Evolutionary conservation across 2,329 filamentous ascomycete genomes (phyloP).

Genomic region (Penicillium sp.): DNA sequence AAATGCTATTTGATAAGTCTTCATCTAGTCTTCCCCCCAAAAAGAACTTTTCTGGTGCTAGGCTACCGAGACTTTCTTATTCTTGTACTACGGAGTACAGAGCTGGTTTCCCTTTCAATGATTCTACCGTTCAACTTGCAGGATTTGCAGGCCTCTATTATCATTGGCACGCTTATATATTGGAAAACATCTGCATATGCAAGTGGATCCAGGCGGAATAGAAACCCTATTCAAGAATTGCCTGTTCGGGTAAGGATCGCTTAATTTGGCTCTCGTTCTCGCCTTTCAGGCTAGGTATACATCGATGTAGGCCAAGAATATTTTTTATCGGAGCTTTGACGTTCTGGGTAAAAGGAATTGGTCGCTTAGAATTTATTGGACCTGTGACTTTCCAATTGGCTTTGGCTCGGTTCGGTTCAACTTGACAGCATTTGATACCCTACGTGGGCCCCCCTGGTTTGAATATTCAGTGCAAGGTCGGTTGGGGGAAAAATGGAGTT

Average conservation of each 20-base stretch:
- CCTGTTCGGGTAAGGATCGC: constrained; percentile 22
- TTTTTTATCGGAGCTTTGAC: neutral
- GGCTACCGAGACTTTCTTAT: neutral
- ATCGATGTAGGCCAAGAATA: neutral
- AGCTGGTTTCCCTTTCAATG: neutral
- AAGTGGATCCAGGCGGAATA: constrained; percentile 16
- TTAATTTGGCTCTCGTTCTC: constrained; percentile 19
- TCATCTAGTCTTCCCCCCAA: neutral
- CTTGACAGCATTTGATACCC: neutral
- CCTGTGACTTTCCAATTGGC: neutral
- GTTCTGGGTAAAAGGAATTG: neutral
- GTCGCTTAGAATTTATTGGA: neutral
- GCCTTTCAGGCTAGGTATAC: constrained; percentile 5
- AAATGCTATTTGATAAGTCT: neutral
- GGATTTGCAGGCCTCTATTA: neutral
- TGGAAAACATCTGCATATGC: neutral
- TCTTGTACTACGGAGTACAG: neutral
- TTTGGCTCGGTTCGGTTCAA: constrained; percentile 1
- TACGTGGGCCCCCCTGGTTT: neutral
- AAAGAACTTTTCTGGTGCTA: neutral
- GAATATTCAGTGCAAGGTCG: neutral
- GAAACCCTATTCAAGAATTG: constrained; percentile 6
- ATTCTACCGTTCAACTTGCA: neutral
- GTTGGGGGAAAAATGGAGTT: neutral
- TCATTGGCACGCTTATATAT: neutral